Conservation (phyloP, 495 filamentous ascomycete species). For the Daldinia concentrica region DNA sequence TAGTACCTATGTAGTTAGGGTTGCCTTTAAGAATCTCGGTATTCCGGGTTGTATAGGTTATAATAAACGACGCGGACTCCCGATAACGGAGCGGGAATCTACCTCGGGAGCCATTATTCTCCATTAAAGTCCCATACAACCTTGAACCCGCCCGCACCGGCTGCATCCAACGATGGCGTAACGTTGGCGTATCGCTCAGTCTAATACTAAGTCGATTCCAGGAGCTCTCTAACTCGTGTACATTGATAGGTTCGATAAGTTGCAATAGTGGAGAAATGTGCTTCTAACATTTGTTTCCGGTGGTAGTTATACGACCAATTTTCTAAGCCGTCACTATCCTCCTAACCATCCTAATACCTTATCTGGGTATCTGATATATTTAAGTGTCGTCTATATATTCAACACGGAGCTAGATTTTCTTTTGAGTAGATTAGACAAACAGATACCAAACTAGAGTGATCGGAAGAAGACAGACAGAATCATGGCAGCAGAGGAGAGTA, state of each 20-base stretch:
- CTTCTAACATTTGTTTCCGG: conserved; percentile 8
- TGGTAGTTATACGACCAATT: not conserved
- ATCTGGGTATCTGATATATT: not conserved
- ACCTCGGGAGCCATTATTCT: conserved; percentile 8
- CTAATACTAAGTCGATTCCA: too few species aligned
- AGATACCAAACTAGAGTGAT: not conserved
- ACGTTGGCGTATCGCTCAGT: too few species aligned
- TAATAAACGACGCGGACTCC: conserved; percentile 24
- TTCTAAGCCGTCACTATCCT: not conserved
- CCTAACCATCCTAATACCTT: not conserved
- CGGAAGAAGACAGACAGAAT: not conserved
- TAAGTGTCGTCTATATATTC: not conserved
- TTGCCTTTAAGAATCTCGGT: conserved; percentile 3
- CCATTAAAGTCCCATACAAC: too few species aligned
- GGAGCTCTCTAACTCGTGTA: too few species aligned
- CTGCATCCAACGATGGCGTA: too few species aligned
- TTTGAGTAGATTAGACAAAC: not conserved
- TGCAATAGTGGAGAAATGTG: conserved; percentile 24
- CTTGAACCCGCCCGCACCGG: too few species aligned
- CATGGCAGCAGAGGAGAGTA: conserved; percentile 37
- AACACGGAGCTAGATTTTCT: not conserved
- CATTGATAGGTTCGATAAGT: too few species aligned
- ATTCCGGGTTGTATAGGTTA: not conserved
- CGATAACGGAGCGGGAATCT: conserved; percentile 40
- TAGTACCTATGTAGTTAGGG: not conserved